A percentile compares a stretch with the other conserved stretches of the same genome.
phyloP scores from a whole-genome alignment of 805 yeast genomes.

The Candida pini region DNA sequence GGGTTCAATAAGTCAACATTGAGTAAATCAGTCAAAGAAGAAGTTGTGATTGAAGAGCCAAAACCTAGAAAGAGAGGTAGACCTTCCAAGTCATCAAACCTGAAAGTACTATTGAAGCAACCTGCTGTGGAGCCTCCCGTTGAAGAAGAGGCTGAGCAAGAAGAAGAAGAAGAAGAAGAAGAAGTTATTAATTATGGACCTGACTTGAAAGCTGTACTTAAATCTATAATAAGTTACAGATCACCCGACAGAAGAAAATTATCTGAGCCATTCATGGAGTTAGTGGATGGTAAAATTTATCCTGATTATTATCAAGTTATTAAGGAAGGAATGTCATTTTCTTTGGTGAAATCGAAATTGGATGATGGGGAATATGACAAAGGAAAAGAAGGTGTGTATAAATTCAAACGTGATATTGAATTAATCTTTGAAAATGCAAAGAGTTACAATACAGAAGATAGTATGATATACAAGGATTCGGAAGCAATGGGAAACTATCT shows the following conservation, averaged over 20 bases:
- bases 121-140: slow-evolving; percentile 1
- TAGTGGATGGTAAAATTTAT: slow-evolving; percentile 61
- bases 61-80: slow-evolving; percentile 4
- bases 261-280: slow-evolving; percentile 69
- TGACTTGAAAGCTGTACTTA: slow-evolving; percentile 26
- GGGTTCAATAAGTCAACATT: slow-evolving; percentile 26
- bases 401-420: slow-evolving; percentile 52
- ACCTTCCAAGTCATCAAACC: too few species aligned
- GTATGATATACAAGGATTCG: slow-evolving; percentile 71
- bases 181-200: slow-evolving; percentile 7
- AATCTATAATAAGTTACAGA: slow-evolving; percentile 38
- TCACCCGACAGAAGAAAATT: slow-evolving; percentile 46
- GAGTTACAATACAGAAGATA: slow-evolving; percentile 66
- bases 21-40: slow-evolving; percentile 3
- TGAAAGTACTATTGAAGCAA: too few species aligned
- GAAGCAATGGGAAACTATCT: slow-evolving; percentile 50
- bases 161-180: slow-evolving; percentile 1
- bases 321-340: slow-evolving; percentile 68
- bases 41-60: background rate
- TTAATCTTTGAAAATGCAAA: slow-evolving; percentile 77
- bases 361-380: slow-evolving; percentile 47
- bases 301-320: slow-evolving; percentile 80
- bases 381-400: slow-evolving; percentile 44
- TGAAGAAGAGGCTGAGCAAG: slow-evolving; percentile 1
- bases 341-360: slow-evolving; percentile 48